A percentile compares a stretch with the other conserved stretches of the same genome.
These are phyloP conservation scores for Candida sanyaensis DNA, from an alignment of 1,139 yeast species.

Conservation along the genomic window DNA sequence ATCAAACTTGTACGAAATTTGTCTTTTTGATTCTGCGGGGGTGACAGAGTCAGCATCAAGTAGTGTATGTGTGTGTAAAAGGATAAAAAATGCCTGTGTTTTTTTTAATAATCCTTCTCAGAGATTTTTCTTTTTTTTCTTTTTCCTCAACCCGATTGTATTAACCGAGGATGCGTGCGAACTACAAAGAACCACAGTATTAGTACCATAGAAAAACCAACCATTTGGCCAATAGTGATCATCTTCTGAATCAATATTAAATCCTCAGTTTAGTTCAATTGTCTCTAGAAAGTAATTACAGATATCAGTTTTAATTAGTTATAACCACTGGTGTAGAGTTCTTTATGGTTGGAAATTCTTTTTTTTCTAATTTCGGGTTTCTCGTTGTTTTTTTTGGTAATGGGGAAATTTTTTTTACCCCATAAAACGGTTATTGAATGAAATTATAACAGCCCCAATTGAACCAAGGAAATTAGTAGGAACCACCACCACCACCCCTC, in stretches of 20 bases:
- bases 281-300: no score
- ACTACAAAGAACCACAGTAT: not conserved
- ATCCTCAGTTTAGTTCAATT: no score
- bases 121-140: not conserved
- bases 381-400: not conserved
- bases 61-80: not conserved
- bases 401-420: not conserved
- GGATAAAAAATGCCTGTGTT: constrained; percentile 2
- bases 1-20: not conserved
- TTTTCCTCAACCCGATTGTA: not conserved
- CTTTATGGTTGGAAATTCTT: not conserved
- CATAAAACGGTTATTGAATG: not conserved
- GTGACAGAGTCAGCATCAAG: not conserved
- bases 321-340: no score
- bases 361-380: not conserved
- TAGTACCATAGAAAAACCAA: no score
- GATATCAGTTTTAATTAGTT: no score
- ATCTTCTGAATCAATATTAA: no score
- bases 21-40: constrained; percentile 1
- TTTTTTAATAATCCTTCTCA: not conserved
- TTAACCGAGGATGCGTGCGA: not conserved
- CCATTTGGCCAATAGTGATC: no score
- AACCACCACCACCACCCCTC: not conserved
- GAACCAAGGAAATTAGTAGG: not conserved
- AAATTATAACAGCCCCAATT: no score